Percentiles rank a stretch among this genome's conserved stretches.
Evolutionary conservation across 345 rosid genomes (phyloP).

Genomic region (Psidium guajava): DNA sequence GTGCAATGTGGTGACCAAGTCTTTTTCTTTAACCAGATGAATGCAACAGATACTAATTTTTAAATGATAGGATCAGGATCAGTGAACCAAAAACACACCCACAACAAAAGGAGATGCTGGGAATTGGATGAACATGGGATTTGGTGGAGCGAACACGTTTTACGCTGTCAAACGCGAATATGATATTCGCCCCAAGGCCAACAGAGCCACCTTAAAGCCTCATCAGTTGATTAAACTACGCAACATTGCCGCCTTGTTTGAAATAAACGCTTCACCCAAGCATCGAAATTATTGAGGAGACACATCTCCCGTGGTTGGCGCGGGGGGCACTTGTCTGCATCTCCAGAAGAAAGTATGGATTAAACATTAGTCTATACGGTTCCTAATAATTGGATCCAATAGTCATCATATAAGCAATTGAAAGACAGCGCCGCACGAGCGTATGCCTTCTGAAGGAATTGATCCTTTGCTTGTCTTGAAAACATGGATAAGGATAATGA

Average conservation of each 20-base stretch:
- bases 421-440: slow-evolving; percentile 9
- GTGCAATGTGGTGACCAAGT: not conserved
- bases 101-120: not conserved
- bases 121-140: slow-evolving; percentile 2
- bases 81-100: not conserved
- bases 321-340: not conserved
- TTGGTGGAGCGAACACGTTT: slow-evolving; percentile 25
- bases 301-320: not conserved
- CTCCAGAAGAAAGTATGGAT: not conserved
- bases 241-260: not conserved
- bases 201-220: not conserved
- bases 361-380: not conserved
- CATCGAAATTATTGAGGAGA: not conserved
- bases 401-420: slow-evolving; percentile 1
- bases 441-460: slow-evolving; percentile 18
- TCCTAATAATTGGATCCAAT: slow-evolving; percentile 3
- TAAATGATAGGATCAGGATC: not conserved
- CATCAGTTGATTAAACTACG: not conserved
- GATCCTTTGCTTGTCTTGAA: slow-evolving; percentile 23
- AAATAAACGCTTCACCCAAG: not conserved
- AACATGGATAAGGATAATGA: slow-evolving; percentile 7
- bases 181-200: not conserved
- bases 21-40: not conserved
- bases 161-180: slow-evolving; percentile 4
- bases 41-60: not conserved